phyloP scores from a whole-genome alignment of 2,329 filamentous ascomycete species.

The Aureobasidium sp. region DNA sequence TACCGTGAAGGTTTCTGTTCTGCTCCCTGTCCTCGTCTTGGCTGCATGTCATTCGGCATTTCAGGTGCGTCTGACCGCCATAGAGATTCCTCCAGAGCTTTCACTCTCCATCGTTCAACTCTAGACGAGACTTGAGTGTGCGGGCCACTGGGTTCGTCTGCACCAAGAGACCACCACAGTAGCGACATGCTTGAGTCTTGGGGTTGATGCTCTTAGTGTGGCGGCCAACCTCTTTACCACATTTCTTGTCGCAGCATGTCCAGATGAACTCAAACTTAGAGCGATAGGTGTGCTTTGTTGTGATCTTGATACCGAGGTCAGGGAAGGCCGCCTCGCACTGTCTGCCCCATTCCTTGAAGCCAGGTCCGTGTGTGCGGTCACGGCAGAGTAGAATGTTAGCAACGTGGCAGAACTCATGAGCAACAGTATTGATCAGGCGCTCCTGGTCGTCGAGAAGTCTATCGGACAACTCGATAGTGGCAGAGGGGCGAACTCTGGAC shows the following conservation, averaged over 20 bases:
- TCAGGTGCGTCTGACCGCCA: not conserved
- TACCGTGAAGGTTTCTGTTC: not conserved
- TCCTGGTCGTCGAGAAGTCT: constrained; percentile 75
- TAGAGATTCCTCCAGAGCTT: not conserved
- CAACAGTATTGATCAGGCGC: constrained; percentile 79
- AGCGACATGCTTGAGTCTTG: constrained; percentile 61
- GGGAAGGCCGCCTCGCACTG: constrained; percentile 51
- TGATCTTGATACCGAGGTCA: constrained; percentile 61
- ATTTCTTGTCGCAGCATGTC: constrained; percentile 31
- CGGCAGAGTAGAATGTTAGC: constrained; percentile 81
- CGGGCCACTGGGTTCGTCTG: constrained; percentile 61
- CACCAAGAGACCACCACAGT: constrained; percentile 58
- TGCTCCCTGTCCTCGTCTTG: not conserved
- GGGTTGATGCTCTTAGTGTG: constrained; percentile 82
- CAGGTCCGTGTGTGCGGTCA: constrained; percentile 62
- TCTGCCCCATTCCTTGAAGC: constrained; percentile 71
- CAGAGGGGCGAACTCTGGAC: constrained; percentile 46
- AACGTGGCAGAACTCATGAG: constrained; percentile 92
- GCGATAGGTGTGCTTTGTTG: constrained; percentile 79
- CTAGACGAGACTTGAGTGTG: not conserved
- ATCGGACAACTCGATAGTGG: constrained; percentile 79
- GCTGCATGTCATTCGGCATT: not conserved
- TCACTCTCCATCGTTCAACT: not conserved
- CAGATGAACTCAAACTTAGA: constrained; percentile 56
- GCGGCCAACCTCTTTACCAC: constrained; percentile 64